phyloP scores from a whole-genome alignment of 1,284 basidiomycete genomes.

The Cutaneotrichosporon dermatis region DNA sequence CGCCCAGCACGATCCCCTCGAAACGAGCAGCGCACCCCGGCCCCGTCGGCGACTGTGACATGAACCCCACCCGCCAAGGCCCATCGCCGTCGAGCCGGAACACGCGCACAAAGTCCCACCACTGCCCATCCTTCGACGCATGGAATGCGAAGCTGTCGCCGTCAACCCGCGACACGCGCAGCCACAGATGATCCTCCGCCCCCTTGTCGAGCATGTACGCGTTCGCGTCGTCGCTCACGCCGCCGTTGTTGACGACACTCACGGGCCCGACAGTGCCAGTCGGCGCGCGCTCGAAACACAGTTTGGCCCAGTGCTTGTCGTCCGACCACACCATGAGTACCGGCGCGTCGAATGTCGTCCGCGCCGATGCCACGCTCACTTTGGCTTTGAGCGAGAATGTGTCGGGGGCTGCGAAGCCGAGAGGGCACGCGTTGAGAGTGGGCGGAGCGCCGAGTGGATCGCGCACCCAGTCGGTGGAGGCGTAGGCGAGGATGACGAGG shows the following conservation, averaged over 20 bases:
- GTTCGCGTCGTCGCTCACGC: conserved; percentile 3
- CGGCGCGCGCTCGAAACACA: conserved; percentile 1
- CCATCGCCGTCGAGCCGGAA: not conserved
- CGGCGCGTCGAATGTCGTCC: conserved; percentile 2
- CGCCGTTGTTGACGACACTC: conserved; percentile 2
- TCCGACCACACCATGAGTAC: conserved; percentile 7
- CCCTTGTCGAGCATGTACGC: not conserved
- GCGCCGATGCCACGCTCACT: not conserved
- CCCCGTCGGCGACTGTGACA: conserved; percentile 1
- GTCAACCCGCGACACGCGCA: not conserved
- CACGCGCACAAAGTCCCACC: conserved; percentile 4
- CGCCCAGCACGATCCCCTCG: not conserved
- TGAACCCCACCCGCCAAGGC: not conserved
- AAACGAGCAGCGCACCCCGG: conserved; percentile 3
- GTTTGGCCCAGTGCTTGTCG: conserved; percentile 4
- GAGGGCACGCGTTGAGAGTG: not conserved
- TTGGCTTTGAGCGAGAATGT: not conserved
- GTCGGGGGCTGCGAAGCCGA: not conserved
- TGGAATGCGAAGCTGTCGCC: not conserved
- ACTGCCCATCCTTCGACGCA: not conserved
- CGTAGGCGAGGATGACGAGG: not conserved
- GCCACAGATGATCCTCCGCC: not conserved
- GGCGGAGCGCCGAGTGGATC: not conserved
- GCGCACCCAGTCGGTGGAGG: conserved; percentile 3
- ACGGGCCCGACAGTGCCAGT: not conserved